Evolutionary conservation across 345 rosid genomes (phyloP).

Genomic region (Theobroma cacao): DNA sequence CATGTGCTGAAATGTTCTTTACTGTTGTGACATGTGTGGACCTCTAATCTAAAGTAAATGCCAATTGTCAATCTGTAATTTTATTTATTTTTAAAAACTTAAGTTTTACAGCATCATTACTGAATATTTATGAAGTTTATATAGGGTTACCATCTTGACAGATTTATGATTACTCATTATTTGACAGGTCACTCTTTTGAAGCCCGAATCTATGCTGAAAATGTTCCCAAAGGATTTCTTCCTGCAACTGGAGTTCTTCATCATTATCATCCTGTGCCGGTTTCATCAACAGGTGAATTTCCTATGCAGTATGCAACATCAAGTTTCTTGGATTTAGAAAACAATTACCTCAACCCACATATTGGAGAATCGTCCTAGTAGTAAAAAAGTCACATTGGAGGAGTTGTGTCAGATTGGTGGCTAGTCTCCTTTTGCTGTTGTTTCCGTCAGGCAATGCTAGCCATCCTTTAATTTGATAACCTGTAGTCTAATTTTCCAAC

Average conservation of each 20-base stretch:
- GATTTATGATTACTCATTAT: background rate
- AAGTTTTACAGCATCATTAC: background rate
- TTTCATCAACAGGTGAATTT: conserved; percentile 66
- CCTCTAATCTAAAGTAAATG: background rate
- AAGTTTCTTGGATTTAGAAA: conserved; percentile 11
- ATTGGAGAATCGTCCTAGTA: background rate
- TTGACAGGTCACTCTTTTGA: conserved; percentile 94
- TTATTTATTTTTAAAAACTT: background rate
- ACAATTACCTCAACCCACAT: background rate
- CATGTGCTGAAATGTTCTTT: background rate
- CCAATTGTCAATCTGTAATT: background rate
- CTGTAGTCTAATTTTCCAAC: background rate
- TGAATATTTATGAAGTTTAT: background rate
- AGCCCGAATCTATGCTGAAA: conserved; percentile 94
- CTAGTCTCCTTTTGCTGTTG: background rate
- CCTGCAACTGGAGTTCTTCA: conserved; percentile 92
- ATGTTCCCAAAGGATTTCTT: conserved; percentile 88
- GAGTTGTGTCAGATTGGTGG: background rate
- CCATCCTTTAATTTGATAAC: conserved; percentile 1
- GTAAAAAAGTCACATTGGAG: background rate
- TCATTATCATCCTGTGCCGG: conserved; percentile 70
- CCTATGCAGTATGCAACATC: background rate
- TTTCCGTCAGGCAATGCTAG: background rate
- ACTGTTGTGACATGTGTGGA: background rate
- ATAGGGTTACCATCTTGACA: background rate